These are phyloP conservation scores for Diplogelasinospora grovesii DNA, from an alignment of 495 filamentous ascomycete genomes.

Conservation along the genomic window DNA sequence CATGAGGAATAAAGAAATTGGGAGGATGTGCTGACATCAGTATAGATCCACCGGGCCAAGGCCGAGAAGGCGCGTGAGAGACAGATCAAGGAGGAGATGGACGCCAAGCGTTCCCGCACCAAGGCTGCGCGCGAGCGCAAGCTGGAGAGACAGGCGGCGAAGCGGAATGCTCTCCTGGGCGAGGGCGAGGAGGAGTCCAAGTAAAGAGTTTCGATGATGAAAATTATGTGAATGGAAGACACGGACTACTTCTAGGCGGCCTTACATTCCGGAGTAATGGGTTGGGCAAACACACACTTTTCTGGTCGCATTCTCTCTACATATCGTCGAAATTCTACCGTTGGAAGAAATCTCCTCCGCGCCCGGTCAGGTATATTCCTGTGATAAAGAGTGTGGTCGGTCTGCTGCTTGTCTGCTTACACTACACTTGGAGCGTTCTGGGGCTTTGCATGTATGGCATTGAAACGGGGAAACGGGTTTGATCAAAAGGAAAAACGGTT, in stretches of 20 bases:
- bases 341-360: conserved; percentile 17
- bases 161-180: conserved; percentile 76
- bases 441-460: conserved; percentile 46
- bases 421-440: conserved; percentile 15
- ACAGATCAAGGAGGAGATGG: conserved; percentile 96
- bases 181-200: conserved; percentile 61
- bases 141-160: conserved; percentile 76
- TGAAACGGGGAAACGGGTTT: conserved; percentile 48
- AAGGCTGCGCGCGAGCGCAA: conserved; percentile 98
- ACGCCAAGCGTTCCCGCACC: conserved; percentile 98
- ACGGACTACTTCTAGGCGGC: conserved; percentile 36
- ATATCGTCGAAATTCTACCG: conserved; percentile 26
- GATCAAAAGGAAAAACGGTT: too few species aligned
- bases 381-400: conserved; percentile 19
- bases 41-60: conserved; percentile 98
- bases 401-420: conserved; percentile 5
- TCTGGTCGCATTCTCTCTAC: conserved; percentile 40
- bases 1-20: too few species aligned
- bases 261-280: conserved; percentile 52
- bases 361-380: conserved; percentile 1
- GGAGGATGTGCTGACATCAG: conserved; percentile 11
- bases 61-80: conserved; percentile 95
- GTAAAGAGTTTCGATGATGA: conserved; percentile 27
- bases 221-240: conserved; percentile 33
- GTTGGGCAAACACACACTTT: conserved; percentile 52